Percentiles rank a stretch among this genome's conserved stretches.
These are phyloP conservation scores for Nyssa sinensis DNA, from an alignment of 148 eudicot genomes.

Conservation along the genomic window DNA sequence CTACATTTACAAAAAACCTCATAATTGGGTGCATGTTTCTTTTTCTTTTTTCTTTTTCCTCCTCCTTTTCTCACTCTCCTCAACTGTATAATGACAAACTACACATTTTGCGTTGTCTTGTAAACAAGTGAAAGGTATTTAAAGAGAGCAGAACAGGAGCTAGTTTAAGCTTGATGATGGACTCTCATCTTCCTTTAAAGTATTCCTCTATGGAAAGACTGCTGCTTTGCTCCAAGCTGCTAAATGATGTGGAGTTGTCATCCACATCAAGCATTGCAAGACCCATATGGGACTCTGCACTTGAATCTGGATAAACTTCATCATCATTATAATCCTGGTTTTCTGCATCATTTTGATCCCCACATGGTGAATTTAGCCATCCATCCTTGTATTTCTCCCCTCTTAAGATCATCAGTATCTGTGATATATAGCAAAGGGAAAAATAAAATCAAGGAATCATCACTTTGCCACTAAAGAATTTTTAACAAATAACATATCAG, in stretches of 20 bases:
- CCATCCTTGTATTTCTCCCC: slow-evolving; percentile 52
- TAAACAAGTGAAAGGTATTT: neutral
- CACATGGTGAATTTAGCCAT: slow-evolving; percentile 29
- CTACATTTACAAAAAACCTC: slow-evolving; percentile 11
- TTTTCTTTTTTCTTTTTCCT: neutral
- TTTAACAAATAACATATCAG: neutral
- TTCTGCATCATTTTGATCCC: slow-evolving; percentile 28
- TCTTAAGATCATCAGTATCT: slow-evolving; percentile 62
- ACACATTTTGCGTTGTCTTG: neutral
- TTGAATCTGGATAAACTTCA: slow-evolving; percentile 67
- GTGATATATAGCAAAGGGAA: neutral
- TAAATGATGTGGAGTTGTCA: slow-evolving; percentile 47
- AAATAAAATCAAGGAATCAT: neutral
- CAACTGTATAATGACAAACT: slow-evolving; percentile 7
- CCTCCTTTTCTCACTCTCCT: too few species aligned
- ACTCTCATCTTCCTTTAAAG: slow-evolving; percentile 56
- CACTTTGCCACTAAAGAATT: neutral
- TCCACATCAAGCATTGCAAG: slow-evolving; percentile 66
- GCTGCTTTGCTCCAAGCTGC: slow-evolving; percentile 50
- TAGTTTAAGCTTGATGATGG: slow-evolving; percentile 50
- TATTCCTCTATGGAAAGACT: slow-evolving; percentile 58
- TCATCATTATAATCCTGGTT: slow-evolving; percentile 49
- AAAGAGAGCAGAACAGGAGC: slow-evolving; percentile 9
- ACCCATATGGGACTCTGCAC: slow-evolving; percentile 55
- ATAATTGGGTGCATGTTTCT: slow-evolving; percentile 17